These are phyloP conservation scores for Thelonectria rubi DNA, from an alignment of 2,329 filamentous ascomycete species.

Conservation along the genomic window DNA sequence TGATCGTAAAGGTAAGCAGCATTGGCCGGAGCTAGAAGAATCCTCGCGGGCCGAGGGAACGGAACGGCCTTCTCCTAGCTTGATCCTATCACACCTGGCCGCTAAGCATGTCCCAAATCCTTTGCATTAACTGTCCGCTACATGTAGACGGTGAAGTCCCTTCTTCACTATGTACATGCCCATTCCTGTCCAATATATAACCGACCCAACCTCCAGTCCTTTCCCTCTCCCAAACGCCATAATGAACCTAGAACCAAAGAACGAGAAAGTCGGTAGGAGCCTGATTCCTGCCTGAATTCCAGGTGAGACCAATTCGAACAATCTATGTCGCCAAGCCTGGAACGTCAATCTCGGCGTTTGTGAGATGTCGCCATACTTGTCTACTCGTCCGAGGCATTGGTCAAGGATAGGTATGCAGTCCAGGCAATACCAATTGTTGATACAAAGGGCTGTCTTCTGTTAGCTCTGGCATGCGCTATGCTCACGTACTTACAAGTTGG, in stretches of 20 bases:
- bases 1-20: background rate
- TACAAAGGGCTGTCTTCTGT: constrained; percentile 80
- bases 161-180: constrained; percentile 1
- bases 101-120: background rate
- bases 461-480: background rate
- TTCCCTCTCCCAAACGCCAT: constrained; percentile 19
- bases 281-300: background rate
- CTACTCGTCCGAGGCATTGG: constrained; percentile 81
- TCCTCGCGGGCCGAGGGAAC: constrained; percentile 19
- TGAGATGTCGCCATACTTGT: constrained; percentile 2
- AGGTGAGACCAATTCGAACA: background rate
- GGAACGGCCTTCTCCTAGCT: background rate
- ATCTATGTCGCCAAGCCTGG: background rate
- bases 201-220: background rate
- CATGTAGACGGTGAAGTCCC: background rate
- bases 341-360: no score
- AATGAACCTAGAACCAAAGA: background rate
- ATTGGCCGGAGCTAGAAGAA: constrained; percentile 15
- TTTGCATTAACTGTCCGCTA: background rate
- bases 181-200: background rate
- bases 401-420: constrained; percentile 95
- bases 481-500: constrained; percentile 78
- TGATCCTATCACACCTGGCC: background rate
- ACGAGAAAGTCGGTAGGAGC: background rate
- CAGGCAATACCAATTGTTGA: constrained; percentile 95